Conservation (phyloP, 495 filamentous ascomycete species). For the Pseudomonodictys pantanalensis region DNA sequence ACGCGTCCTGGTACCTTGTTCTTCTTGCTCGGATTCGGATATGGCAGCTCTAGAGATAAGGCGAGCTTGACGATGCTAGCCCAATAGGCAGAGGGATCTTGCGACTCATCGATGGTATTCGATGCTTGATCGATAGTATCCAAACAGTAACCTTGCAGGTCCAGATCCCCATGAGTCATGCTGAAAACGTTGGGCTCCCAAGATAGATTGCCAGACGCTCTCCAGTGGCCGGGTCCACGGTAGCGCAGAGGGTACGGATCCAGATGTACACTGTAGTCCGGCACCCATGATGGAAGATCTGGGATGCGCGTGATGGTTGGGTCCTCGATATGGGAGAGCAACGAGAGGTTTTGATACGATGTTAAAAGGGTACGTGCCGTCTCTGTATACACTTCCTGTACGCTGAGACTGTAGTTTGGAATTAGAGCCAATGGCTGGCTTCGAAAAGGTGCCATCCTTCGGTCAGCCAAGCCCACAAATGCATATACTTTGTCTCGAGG, state of each 20-base stretch:
- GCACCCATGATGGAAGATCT: slow-evolving; percentile 31
- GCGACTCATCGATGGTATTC: slow-evolving; percentile 5
- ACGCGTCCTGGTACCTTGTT: slow-evolving; percentile 14
- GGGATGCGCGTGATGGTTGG: slow-evolving; percentile 15
- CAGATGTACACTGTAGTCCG: slow-evolving; percentile 18
- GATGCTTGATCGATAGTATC: slow-evolving; percentile 15
- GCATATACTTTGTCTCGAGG: slow-evolving; percentile 30
- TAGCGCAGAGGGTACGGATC: slow-evolving; percentile 20
- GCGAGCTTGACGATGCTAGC: slow-evolving; percentile 26
- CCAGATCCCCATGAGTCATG: slow-evolving; percentile 12
- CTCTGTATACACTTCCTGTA: slow-evolving; percentile 23
- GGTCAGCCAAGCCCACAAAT: slow-evolving; percentile 24
- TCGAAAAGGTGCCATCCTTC: slow-evolving; percentile 16
- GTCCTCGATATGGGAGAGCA: slow-evolving; percentile 22
- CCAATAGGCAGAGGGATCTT: slow-evolving; percentile 19
- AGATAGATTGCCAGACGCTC: neutral
- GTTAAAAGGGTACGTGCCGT: slow-evolving; percentile 10
- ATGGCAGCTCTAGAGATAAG: slow-evolving; percentile 17
- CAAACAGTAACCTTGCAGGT: slow-evolving; percentile 20
- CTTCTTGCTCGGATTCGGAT: neutral
- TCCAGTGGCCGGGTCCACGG: slow-evolving; percentile 5
- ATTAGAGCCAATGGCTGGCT: slow-evolving; percentile 6
- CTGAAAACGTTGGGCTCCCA: slow-evolving; percentile 15
- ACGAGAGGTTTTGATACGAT: slow-evolving; percentile 7
- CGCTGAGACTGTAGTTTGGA: slow-evolving; percentile 22